phyloP scores from a whole-genome alignment of 106 monocot genomes.

The Iris macrosiphon region DNA sequence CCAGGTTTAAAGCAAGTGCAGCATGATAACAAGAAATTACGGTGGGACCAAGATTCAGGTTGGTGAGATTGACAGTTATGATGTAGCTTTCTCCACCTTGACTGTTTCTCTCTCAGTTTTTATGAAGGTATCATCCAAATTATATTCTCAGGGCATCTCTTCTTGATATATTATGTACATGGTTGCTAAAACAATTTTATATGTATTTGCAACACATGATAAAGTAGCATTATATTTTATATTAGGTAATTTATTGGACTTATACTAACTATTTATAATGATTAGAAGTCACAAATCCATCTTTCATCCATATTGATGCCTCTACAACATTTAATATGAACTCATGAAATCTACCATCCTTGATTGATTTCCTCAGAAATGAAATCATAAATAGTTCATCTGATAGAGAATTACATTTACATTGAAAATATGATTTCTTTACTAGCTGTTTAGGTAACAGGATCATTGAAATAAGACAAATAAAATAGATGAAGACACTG shows the following conservation, averaged over 20 bases:
- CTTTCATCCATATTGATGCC: no score
- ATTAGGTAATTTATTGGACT: background rate
- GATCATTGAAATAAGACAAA: no score
- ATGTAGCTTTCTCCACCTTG: background rate
- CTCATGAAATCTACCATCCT: background rate
- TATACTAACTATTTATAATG: background rate
- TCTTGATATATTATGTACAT: background rate
- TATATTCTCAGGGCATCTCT: background rate
- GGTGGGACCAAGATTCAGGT: slow-evolving; percentile 12
- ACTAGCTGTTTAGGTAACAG: background rate
- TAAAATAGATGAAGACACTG: no score
- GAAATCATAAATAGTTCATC: no score
- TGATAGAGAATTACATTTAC: background rate
- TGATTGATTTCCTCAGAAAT: no score
- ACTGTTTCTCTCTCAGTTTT: background rate
- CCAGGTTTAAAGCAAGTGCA: slow-evolving; percentile 36
- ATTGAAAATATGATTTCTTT: background rate
- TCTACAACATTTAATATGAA: no score
- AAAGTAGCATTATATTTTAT: background rate
- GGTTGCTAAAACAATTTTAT: background rate
- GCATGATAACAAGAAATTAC: slow-evolving; percentile 35
- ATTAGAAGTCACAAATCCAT: no score
- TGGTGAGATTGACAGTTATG: background rate
- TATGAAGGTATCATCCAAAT: background rate
- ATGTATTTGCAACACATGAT: background rate